These are phyloP conservation scores for Pestalotiopsis sp. DNA, from an alignment of 2,329 filamentous ascomycete species.

Conservation along the genomic window DNA sequence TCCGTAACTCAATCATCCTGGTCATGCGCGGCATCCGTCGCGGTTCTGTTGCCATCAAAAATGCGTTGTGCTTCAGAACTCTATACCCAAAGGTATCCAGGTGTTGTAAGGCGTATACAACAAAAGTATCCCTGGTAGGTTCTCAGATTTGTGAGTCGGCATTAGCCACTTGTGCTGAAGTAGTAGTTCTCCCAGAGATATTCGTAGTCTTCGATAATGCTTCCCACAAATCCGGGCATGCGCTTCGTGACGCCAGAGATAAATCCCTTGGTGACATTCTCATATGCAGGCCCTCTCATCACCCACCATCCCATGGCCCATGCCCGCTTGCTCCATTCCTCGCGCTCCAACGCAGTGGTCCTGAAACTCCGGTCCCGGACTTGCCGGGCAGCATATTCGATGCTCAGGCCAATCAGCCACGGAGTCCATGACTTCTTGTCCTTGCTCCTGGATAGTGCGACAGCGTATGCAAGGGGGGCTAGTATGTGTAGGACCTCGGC, in stretches of 20 bases:
- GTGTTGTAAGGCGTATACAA: too few species aligned
- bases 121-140: neutral
- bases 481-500: slow-evolving; percentile 93
- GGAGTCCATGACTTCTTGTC: slow-evolving; percentile 85
- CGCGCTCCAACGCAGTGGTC: slow-evolving; percentile 84
- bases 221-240: slow-evolving; percentile 78
- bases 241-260: slow-evolving; percentile 74
- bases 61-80: too few species aligned
- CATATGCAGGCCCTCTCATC: slow-evolving; percentile 96
- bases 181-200: slow-evolving; percentile 99
- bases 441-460: slow-evolving; percentile 73
- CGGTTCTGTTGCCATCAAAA: too few species aligned
- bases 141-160: neutral
- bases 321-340: slow-evolving; percentile 84
- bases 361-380: slow-evolving; percentile 73
- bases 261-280: slow-evolving; percentile 80
- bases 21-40: too few species aligned
- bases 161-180: slow-evolving; percentile 62
- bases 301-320: slow-evolving; percentile 95
- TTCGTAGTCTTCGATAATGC: slow-evolving; percentile 92
- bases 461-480: slow-evolving; percentile 82
- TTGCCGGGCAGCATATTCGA: slow-evolving; percentile 90
- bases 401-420: slow-evolving; percentile 82
- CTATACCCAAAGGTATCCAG: too few species aligned
- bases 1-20: too few species aligned